A percentile compares a stretch with the other conserved stretches of the same genome.
Conservation (phyloP, 176 grass and related monocot genomes). For the Triticum monococcum region DNA sequence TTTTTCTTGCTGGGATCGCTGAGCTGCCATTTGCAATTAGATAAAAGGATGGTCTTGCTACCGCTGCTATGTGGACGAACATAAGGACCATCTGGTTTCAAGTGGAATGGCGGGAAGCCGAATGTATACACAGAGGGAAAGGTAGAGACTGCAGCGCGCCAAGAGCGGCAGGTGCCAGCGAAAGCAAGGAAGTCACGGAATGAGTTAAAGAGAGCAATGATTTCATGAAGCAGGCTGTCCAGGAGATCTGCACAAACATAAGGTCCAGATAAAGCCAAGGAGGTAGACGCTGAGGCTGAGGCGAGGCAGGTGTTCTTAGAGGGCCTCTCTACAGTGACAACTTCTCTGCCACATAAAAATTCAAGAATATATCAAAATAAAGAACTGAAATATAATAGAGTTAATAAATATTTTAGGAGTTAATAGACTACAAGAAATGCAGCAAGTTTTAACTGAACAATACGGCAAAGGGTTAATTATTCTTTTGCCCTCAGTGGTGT, state of each 20-base stretch:
- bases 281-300: not conserved
- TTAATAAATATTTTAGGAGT: not conserved
- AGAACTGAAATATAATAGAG: not conserved
- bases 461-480: no score
- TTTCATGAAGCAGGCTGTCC: not conserved
- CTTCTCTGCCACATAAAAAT: not conserved
- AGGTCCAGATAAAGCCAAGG: not conserved
- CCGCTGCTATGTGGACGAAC: not conserved
- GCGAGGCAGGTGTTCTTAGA: not conserved
- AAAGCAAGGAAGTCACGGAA: slow-evolving; percentile 4
- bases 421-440: not conserved
- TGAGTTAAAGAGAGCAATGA: not conserved
- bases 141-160: not conserved
- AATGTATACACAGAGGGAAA: not conserved
- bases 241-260: not conserved
- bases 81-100: not conserved
- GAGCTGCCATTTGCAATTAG: slow-evolving; percentile 1
- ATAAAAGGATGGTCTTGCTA: not conserved
- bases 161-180: not conserved
- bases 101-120: not conserved
- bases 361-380: not conserved
- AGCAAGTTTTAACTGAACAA: not conserved
- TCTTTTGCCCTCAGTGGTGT: no score
- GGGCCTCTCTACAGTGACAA: not conserved
- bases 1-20: not conserved